Conservation (phyloP, 192 early-diverging fungal genomes). For the Backusella macrospora region DNA sequence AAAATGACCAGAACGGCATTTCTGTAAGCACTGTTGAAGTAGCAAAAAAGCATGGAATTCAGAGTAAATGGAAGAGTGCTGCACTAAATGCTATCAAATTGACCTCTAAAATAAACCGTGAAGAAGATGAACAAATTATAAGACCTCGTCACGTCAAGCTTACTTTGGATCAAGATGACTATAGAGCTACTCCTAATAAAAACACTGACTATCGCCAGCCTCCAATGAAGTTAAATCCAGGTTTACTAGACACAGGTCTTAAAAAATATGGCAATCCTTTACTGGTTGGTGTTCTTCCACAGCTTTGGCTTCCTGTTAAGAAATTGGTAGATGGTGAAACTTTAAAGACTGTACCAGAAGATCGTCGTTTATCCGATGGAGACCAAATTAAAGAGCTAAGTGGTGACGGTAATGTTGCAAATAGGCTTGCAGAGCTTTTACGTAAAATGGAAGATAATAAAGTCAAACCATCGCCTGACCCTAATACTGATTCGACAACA, state of each 20-base stretch:
- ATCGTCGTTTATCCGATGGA: not conserved
- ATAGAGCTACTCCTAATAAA: slow-evolving; percentile 57
- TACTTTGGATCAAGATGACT: slow-evolving; percentile 61
- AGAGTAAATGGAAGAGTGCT: slow-evolving; percentile 6
- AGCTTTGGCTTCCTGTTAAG: slow-evolving; percentile 72
- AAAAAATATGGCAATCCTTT: slow-evolving; percentile 64
- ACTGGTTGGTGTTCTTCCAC: slow-evolving; percentile 63
- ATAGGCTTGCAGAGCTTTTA: slow-evolving; percentile 18
- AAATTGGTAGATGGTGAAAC: not conserved
- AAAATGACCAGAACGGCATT: not conserved
- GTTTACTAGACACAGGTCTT: slow-evolving; percentile 69
- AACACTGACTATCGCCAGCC: slow-evolving; percentile 75
- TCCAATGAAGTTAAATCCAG: slow-evolving; percentile 63
- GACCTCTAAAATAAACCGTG: not conserved
- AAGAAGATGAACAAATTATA: not conserved
- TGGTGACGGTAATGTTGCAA: slow-evolving; percentile 11
- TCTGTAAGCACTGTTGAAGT: not conserved
- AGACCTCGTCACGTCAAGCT: not conserved
- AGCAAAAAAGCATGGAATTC: not conserved
- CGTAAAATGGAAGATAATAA: slow-evolving; percentile 21
- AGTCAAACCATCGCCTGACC: not conserved
- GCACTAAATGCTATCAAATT: not conserved
- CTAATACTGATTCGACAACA: not conserved
- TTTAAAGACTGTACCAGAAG: not conserved
- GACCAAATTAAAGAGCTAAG: not conserved